phyloP scores from a whole-genome alignment of 768 basidiomycete genomes.

The Termitomyces sp. region DNA sequence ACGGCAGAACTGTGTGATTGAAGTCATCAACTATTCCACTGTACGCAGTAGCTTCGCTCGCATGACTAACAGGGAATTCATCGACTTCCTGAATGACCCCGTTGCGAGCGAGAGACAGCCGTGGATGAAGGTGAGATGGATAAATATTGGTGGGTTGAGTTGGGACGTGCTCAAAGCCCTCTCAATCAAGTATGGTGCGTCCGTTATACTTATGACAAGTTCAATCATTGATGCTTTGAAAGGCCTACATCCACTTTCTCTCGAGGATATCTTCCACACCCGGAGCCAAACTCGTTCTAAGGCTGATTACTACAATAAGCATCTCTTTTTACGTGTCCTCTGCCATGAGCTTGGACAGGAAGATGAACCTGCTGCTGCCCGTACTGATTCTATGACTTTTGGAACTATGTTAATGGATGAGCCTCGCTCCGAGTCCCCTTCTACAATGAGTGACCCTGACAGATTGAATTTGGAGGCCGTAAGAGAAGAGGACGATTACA shows the following conservation, averaged over 20 bases:
- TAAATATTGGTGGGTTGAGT: constrained; percentile 60
- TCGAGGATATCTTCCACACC: constrained; percentile 64
- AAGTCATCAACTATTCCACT: constrained; percentile 61
- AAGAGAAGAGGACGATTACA: constrained; percentile 7
- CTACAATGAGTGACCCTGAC: constrained; percentile 8
- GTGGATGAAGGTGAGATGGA: constrained; percentile 72
- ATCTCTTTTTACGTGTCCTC: constrained; percentile 66
- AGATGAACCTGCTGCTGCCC: constrained; percentile 15
- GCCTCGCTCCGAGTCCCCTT: constrained; percentile 32
- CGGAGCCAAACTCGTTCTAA: constrained; percentile 54
- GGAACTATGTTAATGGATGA: constrained; percentile 21
- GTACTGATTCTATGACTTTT: constrained; percentile 14
- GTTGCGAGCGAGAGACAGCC: constrained; percentile 41
- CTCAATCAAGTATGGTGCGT: constrained; percentile 57
- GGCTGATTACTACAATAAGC: constrained; percentile 62
- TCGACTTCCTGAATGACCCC: constrained; percentile 43
- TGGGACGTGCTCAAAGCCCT: constrained; percentile 72
- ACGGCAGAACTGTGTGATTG: constrained; percentile 55
- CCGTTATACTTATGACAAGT: background rate
- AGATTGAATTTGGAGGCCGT: constrained; percentile 2
- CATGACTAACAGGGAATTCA: constrained; percentile 58
- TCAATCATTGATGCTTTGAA: background rate
- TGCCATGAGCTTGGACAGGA: constrained; percentile 48
- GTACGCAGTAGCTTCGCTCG: constrained; percentile 44
- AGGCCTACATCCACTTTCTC: constrained; percentile 67